Evolutionary conservation across 1,284 basidiomycete genomes (phyloP), one percentile per base, ranked within the genome.

Genomic region (Apiotrichum gamsii): DNA sequence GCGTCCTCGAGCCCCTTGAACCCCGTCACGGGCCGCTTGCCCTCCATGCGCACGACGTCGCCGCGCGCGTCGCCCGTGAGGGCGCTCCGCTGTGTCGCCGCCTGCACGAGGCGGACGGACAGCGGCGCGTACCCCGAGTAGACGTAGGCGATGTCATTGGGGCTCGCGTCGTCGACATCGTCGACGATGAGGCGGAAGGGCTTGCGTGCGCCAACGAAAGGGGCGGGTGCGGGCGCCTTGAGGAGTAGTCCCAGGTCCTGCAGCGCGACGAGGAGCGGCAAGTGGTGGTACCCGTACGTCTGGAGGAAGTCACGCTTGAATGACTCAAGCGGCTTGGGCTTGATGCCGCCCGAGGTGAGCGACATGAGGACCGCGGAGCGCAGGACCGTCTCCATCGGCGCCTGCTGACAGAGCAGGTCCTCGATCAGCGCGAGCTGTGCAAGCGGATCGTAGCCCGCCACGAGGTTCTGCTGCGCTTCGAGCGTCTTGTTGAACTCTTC

Each of bases 1-100:
- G 87, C 79, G 61, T 98, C 95, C 69, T 97, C 93, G 61, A 97
- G 90, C 14, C 90, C 91, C 67, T 87, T 91, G 91, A 94, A 99
- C 1, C 94, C 94, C 2, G 86, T 81, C 49, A 97, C 85, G 0
- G 89, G 86, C 38, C 54, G 35, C 39, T 29, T 8, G 39, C 52
- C 49, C 45, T 62, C 55, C 49, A 51, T 51, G 39, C 49, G 49
- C 24, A 48, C 43, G 9, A 54, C 46, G 15, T 67, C 84, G 81
- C 60, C 84, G 11, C 39, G 34, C 15, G 31, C 41, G 36, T 47
- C 45, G 31, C 48, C 31, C 3, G 18, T 33, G 23, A 96, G 83
- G 2, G 87, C 85, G 43, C 86, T 86, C 70, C 90, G 90, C 75
- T 95, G 85, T 39, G 84, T 83, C 20, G 93, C 80, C 60, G 88